Evolutionary conservation across 331 rosid genomes (phyloP).

Genomic region (Spiraea crenata): DNA sequence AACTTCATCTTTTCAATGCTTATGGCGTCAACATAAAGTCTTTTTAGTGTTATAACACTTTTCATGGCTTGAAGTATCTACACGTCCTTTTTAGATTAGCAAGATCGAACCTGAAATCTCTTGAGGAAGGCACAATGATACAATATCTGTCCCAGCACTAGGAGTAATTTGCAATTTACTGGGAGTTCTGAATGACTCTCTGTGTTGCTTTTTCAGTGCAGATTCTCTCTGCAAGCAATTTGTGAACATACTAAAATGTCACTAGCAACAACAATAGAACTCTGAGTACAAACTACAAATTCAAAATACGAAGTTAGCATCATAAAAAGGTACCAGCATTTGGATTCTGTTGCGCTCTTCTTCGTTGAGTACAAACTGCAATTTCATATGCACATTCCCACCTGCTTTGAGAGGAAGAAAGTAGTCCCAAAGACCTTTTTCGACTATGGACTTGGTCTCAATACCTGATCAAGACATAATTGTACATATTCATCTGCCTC

Average conservation of each 20-base stretch:
- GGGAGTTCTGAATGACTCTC: slow-evolving; percentile 40
- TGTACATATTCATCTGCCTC: background rate
- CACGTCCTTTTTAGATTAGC: slow-evolving; percentile 25
- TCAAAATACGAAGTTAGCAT: slow-evolving; percentile 1
- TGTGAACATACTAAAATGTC: background rate
- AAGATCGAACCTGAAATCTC: slow-evolving; percentile 81
- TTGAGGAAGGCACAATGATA: slow-evolving; percentile 33
- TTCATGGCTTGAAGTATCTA: slow-evolving; percentile 24
- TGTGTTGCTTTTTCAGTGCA: slow-evolving; percentile 71
- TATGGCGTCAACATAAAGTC: slow-evolving; percentile 39
- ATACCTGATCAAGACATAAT: slow-evolving; percentile 46
- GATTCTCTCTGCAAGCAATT: slow-evolving; percentile 59
- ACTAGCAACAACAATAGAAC: background rate
- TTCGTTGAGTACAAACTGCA: slow-evolving; percentile 69
- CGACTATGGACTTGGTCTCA: slow-evolving; percentile 62
- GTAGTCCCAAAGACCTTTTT: slow-evolving; percentile 80
- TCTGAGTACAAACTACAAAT: background rate
- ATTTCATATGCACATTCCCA: slow-evolving; percentile 66
- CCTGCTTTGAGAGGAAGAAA: slow-evolving; percentile 62
- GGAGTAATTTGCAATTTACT: slow-evolving; percentile 26
- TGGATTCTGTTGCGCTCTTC: slow-evolving; percentile 78
- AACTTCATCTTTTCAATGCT: slow-evolving; percentile 15
- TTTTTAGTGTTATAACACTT: slow-evolving; percentile 13
- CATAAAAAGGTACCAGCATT: slow-evolving; percentile 48
- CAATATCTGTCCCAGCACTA: slow-evolving; percentile 26